Evolutionary conservation across 805 yeast genomes (phyloP).

Genomic region (Candida succiphila): DNA sequence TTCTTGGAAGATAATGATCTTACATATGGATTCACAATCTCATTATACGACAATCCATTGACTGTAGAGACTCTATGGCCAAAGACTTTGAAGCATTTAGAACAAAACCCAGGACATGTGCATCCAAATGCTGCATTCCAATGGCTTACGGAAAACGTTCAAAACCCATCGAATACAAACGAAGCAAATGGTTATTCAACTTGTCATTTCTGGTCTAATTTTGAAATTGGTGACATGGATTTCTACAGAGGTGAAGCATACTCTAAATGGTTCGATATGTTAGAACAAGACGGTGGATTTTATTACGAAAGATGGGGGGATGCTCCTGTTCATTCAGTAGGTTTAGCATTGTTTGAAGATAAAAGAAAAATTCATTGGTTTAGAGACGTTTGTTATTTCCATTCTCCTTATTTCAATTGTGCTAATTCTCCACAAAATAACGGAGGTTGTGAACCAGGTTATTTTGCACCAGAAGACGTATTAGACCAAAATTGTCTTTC

Average conservation of each 20-base stretch:
- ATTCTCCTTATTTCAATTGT: slow-evolving; percentile 37
- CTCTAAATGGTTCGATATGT: slow-evolving; percentile 50
- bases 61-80: slow-evolving; percentile 78
- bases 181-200: slow-evolving; percentile 52
- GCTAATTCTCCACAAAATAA: slow-evolving; percentile 25
- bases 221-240: slow-evolving; percentile 69
- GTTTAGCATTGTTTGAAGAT: slow-evolving; percentile 37
- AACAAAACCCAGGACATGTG: slow-evolving; percentile 46
- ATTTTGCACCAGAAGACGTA: slow-evolving; percentile 23
- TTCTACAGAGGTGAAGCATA: slow-evolving; percentile 70
- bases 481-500: slow-evolving; percentile 61
- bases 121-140: slow-evolving; percentile 55
- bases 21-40: slow-evolving; percentile 68
- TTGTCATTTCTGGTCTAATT: slow-evolving; percentile 85
- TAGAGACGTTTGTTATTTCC: slow-evolving; percentile 41
- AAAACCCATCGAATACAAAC: slow-evolving; percentile 34
- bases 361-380: slow-evolving; percentile 40
- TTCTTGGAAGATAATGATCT: slow-evolving; percentile 69
- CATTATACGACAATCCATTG: slow-evolving; percentile 50
- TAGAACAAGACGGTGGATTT: slow-evolving; percentile 70
- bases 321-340: slow-evolving; percentile 45
- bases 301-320: slow-evolving; percentile 67
- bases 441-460: slow-evolving; percentile 8
- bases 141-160: slow-evolving; percentile 68
- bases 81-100: slow-evolving; percentile 53